phyloP scores from a whole-genome alignment of 192 early-diverging fungal species.

The Gonapodya prolifera region DNA sequence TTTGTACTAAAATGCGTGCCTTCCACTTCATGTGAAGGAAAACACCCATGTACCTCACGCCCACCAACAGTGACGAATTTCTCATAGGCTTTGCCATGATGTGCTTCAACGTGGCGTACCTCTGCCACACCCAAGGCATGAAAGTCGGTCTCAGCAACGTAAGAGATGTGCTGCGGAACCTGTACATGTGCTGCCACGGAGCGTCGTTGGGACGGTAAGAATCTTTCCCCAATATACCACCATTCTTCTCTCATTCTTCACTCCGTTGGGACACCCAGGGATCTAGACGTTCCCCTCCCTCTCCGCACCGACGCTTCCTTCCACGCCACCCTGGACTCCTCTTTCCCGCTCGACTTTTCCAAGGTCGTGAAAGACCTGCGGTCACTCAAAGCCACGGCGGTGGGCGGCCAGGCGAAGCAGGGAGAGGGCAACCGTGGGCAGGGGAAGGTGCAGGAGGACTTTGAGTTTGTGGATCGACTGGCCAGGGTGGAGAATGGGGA shows the following conservation, averaged over 20 bases:
- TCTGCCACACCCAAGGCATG: neutral
- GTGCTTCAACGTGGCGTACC: neutral
- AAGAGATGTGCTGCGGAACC: neutral
- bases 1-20: neutral
- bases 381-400: neutral
- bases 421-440: neutral
- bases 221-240: neutral
- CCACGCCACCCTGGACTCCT: neutral
- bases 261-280: neutral
- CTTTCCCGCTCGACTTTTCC: neutral
- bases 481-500: too few relatives aligned
- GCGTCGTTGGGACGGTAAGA: neutral
- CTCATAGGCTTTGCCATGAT: slow-evolving; percentile 5
- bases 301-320: neutral
- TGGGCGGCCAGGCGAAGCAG: neutral
- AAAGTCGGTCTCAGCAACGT: neutral
- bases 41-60: neutral
- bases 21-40: neutral
- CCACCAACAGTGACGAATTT: neutral
- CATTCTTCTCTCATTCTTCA: neutral
- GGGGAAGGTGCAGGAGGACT: neutral
- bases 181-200: neutral
- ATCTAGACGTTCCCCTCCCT: neutral
- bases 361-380: neutral
- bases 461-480: neutral